Evolutionary conservation across 495 filamentous ascomycete genomes (phyloP), one percentile per base, ranked within the genome.

Genomic region (Xylona heveae): DNA sequence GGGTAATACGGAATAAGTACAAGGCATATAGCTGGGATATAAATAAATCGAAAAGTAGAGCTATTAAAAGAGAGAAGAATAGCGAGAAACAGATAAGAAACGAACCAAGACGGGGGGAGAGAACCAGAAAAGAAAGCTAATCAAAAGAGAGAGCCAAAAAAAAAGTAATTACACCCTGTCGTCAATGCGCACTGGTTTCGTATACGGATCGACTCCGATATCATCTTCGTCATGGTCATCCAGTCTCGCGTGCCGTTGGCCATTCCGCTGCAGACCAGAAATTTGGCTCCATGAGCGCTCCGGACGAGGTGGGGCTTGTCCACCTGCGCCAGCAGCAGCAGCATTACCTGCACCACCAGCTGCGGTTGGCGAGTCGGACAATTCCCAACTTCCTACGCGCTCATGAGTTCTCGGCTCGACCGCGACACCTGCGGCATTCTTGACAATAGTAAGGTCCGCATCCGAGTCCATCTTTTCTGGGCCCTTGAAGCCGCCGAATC

Each of bases 341-440:
- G 23, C n/a, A 7, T 25, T 25, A 13, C 7, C n/a, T n/a, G 23
- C 23, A 7, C 7, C 23, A 13, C n/a, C 23, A 13, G 23, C 23
- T 7, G 23, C 7, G 23, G 23, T 7, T 25, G 23, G n/a, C 7
- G 23, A 13, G 23, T 25, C n/a, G 23, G 23, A 13, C 51, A 66
- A 48, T 25, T 68, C 64, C 64, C 64, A 68, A 38, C 60, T 64
- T 8, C 60, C 62, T 3, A 53, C 40, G 24, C 61, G 47, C 37
- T 65, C 60, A 30, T 65, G 51, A 5, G 54, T 53, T 7, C 47
- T 49, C 3, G 41, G 47, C 36, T 2, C 33, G 48, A 17, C 38
- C 34, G 20, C 35, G 23, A 18, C 45, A 38, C 45, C 48, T 50
- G 15, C 22, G 41, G 34, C 12, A 50, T 40, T 34, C 45, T 45